Conservation (phyloP, 345 rosid species). For the Nasturtium officinale region DNA sequence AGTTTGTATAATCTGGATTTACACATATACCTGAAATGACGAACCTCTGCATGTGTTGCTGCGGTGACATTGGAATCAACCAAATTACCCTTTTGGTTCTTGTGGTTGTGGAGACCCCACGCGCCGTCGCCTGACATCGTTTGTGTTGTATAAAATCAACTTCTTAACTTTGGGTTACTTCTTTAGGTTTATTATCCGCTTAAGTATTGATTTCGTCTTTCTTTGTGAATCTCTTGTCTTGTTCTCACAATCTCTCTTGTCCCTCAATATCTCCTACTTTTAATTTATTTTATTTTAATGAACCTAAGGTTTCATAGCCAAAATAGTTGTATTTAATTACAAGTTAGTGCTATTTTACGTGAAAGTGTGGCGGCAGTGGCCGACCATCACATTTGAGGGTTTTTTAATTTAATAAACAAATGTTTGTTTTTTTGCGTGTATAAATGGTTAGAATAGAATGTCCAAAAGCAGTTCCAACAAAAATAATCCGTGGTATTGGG, state of each 20-base stretch:
- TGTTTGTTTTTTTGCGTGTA: slow-evolving; percentile 1
- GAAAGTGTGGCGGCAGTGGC: slow-evolving; percentile 40
- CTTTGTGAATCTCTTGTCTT: slow-evolving; percentile 3
- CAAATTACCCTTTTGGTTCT: slow-evolving; percentile 11
- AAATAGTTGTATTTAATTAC: not conserved
- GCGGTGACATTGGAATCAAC: slow-evolving; percentile 6
- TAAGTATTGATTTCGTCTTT: slow-evolving; percentile 1
- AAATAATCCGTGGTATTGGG: slow-evolving; percentile 3
- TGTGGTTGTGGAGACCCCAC: slow-evolving; percentile 31
- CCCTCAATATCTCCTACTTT: not conserved
- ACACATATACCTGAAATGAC: slow-evolving; percentile 2
- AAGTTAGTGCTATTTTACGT: not conserved
- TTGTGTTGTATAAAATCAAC: not conserved
- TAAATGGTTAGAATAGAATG: slow-evolving; percentile 1
- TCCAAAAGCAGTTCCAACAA: slow-evolving; percentile 8
- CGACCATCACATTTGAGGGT: slow-evolving; percentile 23
- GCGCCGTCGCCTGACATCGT: slow-evolving; percentile 26
- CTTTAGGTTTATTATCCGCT: slow-evolving; percentile 2
- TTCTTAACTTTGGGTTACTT: slow-evolving; percentile 1
- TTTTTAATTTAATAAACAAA: not conserved
- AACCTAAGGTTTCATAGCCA: not conserved
- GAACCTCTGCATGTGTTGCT: slow-evolving; percentile 30
- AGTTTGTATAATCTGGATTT: not conserved
- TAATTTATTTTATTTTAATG: too few relatives aligned
- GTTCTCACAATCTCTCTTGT: not conserved